phyloP scores from a whole-genome alignment of 78 protist genomes.

The Dictyostelium discoideum region DNA sequence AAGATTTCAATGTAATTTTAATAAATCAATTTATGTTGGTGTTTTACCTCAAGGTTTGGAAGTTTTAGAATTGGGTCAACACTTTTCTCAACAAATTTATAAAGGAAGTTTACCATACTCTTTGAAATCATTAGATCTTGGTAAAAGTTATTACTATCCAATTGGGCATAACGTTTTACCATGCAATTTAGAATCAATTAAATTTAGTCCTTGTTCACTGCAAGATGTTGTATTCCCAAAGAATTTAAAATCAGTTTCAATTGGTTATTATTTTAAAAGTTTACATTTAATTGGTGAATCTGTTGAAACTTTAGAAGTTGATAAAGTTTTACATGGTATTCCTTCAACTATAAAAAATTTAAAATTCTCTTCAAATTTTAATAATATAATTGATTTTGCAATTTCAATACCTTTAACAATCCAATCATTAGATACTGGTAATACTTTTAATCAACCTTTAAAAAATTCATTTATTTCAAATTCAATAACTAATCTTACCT shows the following conservation, averaged over 20 bases:
- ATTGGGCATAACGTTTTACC: background rate
- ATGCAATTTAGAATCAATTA: background rate
- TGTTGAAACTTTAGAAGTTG: background rate
- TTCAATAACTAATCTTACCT: background rate
- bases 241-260: background rate
- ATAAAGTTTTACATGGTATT: background rate
- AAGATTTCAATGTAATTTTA: background rate
- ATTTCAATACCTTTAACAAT: background rate
- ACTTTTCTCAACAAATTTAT: background rate
- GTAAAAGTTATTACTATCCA: background rate
- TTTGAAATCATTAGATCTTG: background rate
- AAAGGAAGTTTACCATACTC: background rate
- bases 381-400: background rate
- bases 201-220: background rate
- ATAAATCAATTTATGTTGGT: background rate
- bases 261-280: background rate
- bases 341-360: background rate
- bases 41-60: background rate
- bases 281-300: background rate
- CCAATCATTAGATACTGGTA: background rate
- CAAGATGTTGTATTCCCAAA: background rate
- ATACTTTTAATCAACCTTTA: constrained; percentile 23
- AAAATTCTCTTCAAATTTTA: background rate
- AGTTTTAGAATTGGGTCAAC: background rate
- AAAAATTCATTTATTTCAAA: background rate